Conservation (phyloP, 129 eudicot species). For the Escallonia herrerae region DNA sequence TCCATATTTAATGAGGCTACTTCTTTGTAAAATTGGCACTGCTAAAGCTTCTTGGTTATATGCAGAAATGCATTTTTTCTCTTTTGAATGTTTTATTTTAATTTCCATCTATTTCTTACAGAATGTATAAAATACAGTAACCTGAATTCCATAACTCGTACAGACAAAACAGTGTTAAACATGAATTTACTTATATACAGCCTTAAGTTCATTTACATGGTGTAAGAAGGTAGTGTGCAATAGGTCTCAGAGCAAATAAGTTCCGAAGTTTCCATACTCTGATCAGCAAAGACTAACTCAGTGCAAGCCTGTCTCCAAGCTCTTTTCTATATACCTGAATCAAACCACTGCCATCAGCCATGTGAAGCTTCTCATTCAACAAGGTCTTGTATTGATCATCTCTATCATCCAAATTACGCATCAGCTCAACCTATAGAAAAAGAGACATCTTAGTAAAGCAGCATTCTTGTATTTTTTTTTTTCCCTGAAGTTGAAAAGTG, state of each 20-base stretch:
- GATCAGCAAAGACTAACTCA: slow-evolving; percentile 27
- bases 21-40: too few species aligned
- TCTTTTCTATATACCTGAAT: slow-evolving; percentile 45
- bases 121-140: background rate
- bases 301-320: slow-evolving; percentile 46
- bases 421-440: slow-evolving; percentile 53
- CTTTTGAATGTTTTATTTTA: background rate
- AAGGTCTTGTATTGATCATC: slow-evolving; percentile 71
- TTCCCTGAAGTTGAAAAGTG: too few species aligned
- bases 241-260: too few species aligned
- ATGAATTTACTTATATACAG: background rate
- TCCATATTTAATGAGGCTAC: too few species aligned
- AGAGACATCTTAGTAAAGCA: too few species aligned
- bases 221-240: background rate
- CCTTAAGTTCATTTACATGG: slow-evolving; percentile 6
- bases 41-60: background rate
- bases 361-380: slow-evolving; percentile 65
- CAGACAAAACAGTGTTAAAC: background rate
- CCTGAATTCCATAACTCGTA: background rate
- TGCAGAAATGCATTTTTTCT: background rate
- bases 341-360: slow-evolving; percentile 45
- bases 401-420: slow-evolving; percentile 70
- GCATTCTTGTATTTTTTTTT: too few species aligned
- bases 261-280: too few species aligned
- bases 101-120: too few species aligned